Percentiles rank a stretch among this genome's conserved stretches.
Evolutionary conservation across 2,329 filamentous ascomycete genomes (phyloP).

Genomic region (Penicillium concentricum): DNA sequence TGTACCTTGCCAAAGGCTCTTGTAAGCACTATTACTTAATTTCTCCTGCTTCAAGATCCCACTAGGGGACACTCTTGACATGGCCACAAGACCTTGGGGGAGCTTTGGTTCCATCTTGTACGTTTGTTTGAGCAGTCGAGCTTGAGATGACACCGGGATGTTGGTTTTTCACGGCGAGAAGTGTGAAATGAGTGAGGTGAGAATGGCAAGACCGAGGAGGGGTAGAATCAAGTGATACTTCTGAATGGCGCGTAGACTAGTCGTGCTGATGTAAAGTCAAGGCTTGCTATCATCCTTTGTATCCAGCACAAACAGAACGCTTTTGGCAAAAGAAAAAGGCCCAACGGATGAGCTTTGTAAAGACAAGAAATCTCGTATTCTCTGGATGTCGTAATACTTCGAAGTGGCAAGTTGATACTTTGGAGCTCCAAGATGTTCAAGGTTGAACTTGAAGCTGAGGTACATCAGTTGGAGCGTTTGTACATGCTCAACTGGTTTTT

Average conservation of each 20-base stretch:
- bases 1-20: conserved; percentile 51
- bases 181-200: neutral
- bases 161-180: neutral
- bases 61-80: conserved; percentile 37
- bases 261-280: neutral
- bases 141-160: neutral
- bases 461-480: neutral
- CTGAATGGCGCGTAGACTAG: neutral
- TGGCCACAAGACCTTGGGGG: conserved; percentile 44
- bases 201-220: neutral
- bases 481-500: neutral
- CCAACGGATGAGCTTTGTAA: neutral
- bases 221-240: neutral
- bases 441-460: neutral
- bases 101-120: conserved; percentile 39
- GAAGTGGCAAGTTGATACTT: neutral
- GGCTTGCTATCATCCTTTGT: conserved; percentile 3
- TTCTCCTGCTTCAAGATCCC: conserved; percentile 38
- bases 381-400: neutral
- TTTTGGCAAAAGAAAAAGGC: neutral
- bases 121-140: neutral
- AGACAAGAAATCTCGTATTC: neutral
- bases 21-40: conserved; percentile 43
- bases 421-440: neutral
- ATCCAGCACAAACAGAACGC: neutral